Evolutionary conservation across 805 yeast genomes (phyloP).

Genomic region (Candida caryicola): DNA sequence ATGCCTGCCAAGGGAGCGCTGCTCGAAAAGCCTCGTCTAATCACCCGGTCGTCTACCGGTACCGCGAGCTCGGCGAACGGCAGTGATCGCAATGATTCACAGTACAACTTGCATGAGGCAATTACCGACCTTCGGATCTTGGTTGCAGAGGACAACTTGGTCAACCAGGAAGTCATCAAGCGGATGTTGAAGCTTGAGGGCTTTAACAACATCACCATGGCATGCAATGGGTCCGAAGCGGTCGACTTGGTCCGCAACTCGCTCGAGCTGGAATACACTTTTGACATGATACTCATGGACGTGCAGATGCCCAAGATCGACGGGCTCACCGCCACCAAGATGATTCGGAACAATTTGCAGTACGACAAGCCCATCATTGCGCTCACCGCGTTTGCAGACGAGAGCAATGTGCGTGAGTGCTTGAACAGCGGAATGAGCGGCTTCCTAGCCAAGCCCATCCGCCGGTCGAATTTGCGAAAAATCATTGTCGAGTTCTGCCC

Average conservation of each 20-base stretch:
- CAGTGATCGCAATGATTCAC: conserved; percentile 13
- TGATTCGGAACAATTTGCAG: conserved; percentile 60
- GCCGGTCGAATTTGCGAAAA: conserved; percentile 63
- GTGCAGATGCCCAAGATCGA: conserved; percentile 96
- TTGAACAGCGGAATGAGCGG: conserved; percentile 90
- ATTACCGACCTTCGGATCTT: conserved; percentile 49
- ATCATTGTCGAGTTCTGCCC: conserved; percentile 50
- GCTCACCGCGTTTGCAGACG: conserved; percentile 92
- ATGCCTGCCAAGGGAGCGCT: conserved; percentile 12
- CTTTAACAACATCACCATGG: conserved; percentile 64
- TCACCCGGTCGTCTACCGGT: conserved; percentile 50
- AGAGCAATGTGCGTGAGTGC: conserved; percentile 82
- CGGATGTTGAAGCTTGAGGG: conserved; percentile 89
- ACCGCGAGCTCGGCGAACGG: conserved; percentile 41
- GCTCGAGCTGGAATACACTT: conserved; percentile 38
- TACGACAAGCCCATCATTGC: conserved; percentile 83
- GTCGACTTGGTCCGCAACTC: conserved; percentile 59
- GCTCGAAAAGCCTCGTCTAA: conserved; percentile 44
- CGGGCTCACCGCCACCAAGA: conserved; percentile 79
- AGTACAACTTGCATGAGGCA: conserved; percentile 22
- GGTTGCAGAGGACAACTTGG: conserved; percentile 92
- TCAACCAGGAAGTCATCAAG: conserved; percentile 90
- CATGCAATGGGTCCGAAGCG: conserved; percentile 91
- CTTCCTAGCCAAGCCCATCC: conserved; percentile 83
- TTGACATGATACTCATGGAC: conserved; percentile 88